Base-by-base conservation (phyloP, 257 asterid genomes). In the Gentiana dahurica region DNA sequence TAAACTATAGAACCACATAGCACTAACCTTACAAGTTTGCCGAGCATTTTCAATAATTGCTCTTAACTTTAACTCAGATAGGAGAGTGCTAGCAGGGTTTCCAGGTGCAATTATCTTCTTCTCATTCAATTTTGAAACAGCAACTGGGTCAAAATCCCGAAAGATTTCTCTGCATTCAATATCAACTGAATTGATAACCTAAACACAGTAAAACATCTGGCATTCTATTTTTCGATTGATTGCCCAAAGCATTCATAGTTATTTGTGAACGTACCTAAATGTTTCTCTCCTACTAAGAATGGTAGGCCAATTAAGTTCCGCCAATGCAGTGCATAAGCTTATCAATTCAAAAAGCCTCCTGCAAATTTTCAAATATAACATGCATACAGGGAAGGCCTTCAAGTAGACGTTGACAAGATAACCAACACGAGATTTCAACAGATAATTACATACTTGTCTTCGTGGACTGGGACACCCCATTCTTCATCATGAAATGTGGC, bases 381-480 rank as follows among this genome's bases (percentile, higher is more conserved):
- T 44, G 64, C 63, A 63, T 4, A 54, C 58, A 34, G 61, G 68
- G 66, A 66, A 53, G 71, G 57, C 58, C 56, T 36, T 34, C 76
- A 61, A 43, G 56, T 35, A 12, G 45, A 68, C 53, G 46, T 53
- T 10, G 2, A 34, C 46, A 59, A 66, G 15, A 34, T 46, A 13
- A 63, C 69, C 44, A 35, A 49, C 36, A 24, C 51, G 54, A 70
- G 52, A 15, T 5, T 59, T 8, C 49, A 65, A 43, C 52, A 68
- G 48, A 66, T 54, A 53, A 24, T 11, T 61, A 68, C 75, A 5
- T 74, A 91, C 98, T 71, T 82, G 72, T 91, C 98, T 58, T 81
- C 91, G 36, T 85, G 95, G 65, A 73, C 82, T 51, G 96, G 87
- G 81, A 84, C 79, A 61, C 95, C 98, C 98, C 98, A 91, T 71